phyloP scores from a whole-genome alignment of 805 yeast genomes.

The Lipomyces starkeyi region DNA sequence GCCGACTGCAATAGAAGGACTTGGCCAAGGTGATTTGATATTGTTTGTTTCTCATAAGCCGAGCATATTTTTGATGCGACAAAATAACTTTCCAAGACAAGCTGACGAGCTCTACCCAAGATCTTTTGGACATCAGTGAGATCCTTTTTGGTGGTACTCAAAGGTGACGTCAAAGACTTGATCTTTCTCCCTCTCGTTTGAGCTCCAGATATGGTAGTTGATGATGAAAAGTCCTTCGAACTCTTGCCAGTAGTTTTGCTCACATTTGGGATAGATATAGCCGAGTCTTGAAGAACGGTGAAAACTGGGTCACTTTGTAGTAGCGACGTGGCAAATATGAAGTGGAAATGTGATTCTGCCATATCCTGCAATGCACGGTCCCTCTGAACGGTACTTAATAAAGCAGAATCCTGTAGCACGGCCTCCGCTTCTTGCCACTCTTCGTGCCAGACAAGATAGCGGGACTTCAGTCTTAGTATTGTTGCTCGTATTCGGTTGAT shows the following conservation, averaged over 20 bases:
- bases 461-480: conserved; percentile 9
- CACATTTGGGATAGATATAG: conserved; percentile 51
- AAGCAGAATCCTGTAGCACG: conserved; percentile 3
- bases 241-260: background rate
- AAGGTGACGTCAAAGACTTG: background rate
- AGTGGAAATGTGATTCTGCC: conserved; percentile 31
- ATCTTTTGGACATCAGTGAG: conserved; percentile 17
- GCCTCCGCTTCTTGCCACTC: conserved; percentile 24
- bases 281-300: conserved; percentile 58
- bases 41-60: conserved; percentile 11
- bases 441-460: background rate
- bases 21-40: conserved; percentile 18
- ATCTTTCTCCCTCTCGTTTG: conserved; percentile 10
- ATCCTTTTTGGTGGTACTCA: background rate
- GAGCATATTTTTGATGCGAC: conserved; percentile 20
- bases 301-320: conserved; percentile 54
- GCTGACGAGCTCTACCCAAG: conserved; percentile 15
- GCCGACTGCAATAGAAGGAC: conserved; percentile 31
- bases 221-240: conserved; percentile 1
- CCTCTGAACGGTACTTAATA: background rate
- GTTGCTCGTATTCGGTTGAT: conserved; percentile 10
- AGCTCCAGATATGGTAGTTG: background rate
- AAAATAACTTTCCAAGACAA: conserved; percentile 22
- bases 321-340: conserved; percentile 33
- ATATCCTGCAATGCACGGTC: conserved; percentile 29